Percentiles rank a stretch among this genome's conserved stretches.
These are phyloP conservation scores for Litsea cubeba DNA, from an alignment of 164 flowering plant genomes.

Conservation along the genomic window DNA sequence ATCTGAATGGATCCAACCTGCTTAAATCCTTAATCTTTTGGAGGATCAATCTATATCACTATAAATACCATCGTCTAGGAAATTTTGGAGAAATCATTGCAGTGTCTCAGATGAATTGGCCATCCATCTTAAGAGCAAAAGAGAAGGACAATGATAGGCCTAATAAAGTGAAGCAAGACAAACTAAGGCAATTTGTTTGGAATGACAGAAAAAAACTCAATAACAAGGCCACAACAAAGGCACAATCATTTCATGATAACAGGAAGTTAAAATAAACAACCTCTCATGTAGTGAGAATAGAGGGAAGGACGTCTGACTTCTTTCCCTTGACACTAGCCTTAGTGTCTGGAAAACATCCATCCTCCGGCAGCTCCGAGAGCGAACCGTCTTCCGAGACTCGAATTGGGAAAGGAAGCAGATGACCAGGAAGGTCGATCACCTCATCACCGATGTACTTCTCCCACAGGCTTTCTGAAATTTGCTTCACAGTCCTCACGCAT, in stretches of 20 bases:
- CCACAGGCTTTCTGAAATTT: conserved; percentile 46
- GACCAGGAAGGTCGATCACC: conserved; percentile 38
- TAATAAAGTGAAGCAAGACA: too few relatives aligned
- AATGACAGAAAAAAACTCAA: too few relatives aligned
- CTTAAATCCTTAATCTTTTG: too few relatives aligned
- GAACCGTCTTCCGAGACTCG: conserved; percentile 25
- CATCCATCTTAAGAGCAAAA: too few relatives aligned
- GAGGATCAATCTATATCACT: too few relatives aligned
- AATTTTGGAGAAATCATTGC: too few relatives aligned
- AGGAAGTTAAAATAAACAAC: background rate
- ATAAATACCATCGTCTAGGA: too few relatives aligned
- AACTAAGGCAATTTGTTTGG: too few relatives aligned
- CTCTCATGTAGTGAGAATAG: conserved; percentile 52
- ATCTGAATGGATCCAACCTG: too few relatives aligned
- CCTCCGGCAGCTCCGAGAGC: conserved; percentile 25
- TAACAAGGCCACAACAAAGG: too few relatives aligned
- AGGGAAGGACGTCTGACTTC: conserved; percentile 38
- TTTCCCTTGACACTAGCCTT: conserved; percentile 45
- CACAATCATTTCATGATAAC: background rate
- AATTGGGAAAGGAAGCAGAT: conserved; percentile 63
- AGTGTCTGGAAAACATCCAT: conserved; percentile 57
- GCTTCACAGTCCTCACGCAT: conserved; percentile 40
- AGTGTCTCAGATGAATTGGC: too few relatives aligned
- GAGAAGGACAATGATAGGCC: too few relatives aligned
- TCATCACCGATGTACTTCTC: conserved; percentile 21